Conservation (phyloP, 441 rosid genomes). For the Mallotus japonicus region DNA sequence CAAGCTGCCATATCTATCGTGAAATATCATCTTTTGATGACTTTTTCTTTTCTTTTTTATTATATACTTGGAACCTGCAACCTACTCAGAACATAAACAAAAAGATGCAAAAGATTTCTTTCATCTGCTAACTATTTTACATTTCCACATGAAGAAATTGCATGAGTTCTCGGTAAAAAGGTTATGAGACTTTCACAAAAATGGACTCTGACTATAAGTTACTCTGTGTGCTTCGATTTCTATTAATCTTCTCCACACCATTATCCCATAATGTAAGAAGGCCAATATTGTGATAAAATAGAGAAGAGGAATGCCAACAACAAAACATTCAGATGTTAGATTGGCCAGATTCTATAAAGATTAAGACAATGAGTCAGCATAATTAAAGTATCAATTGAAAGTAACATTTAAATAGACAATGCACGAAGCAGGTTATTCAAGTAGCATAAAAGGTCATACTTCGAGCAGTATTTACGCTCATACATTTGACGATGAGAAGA, state of each 20-base stretch:
- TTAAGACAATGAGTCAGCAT: conserved; percentile 8
- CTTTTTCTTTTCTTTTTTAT: not conserved
- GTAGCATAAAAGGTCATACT: no score
- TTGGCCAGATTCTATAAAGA: conserved; percentile 69
- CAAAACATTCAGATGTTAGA: conserved; percentile 76
- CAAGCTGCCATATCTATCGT: not conserved
- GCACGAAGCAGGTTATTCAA: not conserved
- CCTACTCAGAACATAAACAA: not conserved
- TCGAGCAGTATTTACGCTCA: no score
- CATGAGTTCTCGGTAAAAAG: not conserved
- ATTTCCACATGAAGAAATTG: not conserved
- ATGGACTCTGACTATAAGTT: conserved; percentile 15
- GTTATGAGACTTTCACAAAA: not conserved
- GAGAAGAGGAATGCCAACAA: conserved; percentile 80
- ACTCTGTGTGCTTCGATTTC: conserved; percentile 43
- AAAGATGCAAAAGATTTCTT: not conserved
- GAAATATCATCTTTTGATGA: no score
- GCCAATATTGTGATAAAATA: conserved; percentile 64
- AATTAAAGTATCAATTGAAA: conserved; percentile 1
- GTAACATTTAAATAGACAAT: not conserved
- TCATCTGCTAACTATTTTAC: not conserved
- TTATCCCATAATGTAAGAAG: conserved; percentile 66
- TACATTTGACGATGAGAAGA: no score
- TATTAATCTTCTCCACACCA: conserved; percentile 71
- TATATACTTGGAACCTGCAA: not conserved